Base-by-base conservation (phyloP, 2,329 filamentous ascomycete genomes). In the Teratosphaeria gauchensis region DNA sequence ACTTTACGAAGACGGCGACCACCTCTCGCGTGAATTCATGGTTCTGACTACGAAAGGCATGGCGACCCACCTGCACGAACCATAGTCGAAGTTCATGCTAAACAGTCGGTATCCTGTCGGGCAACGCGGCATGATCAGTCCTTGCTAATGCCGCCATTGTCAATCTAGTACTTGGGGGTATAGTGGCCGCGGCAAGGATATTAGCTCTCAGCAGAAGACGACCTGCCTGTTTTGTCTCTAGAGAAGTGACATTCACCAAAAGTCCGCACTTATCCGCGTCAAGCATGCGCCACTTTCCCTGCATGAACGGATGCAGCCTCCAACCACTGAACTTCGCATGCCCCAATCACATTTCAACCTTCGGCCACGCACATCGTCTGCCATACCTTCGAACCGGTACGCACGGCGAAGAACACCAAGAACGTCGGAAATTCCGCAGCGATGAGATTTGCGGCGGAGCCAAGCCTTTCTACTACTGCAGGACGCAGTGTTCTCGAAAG, bases 391-490 rank as follows among this genome's bases (percentile, higher is more conserved):
- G 19, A 19, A 46, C n/a, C 42, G 42, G 42, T 21, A 11, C 42
- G n/a, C 42, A 46, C 42, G 42, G 42, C 42, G 42, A n/a, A 5
- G 14, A 11, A 46, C 3, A 7, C 42, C 42, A 46, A 16, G 42
- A 46, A 46, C 14, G 42, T 46, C 42, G 42, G 9, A 46, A 19
- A 4, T 6, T 46, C 42, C 14, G 33, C 14, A 38, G 33, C 33
- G 33, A 38, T 3, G 33, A 52, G n/a, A 52, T 52, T 52, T 52
- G 48, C 48, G 33, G 33, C 33, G 33, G 33, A 38, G 33, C 9
- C 33, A 38, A 38, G 33, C 33, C 33, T 38, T 38, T 14, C 12
- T 51, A 19, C 55, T 56, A 56, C 55, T 56, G 55, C 55, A 52
- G 55, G 55, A 11, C 14, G 24, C 24, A 21, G 2, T 42, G 33